Percentiles rank a stretch among this genome's conserved stretches.
These are phyloP conservation scores for Cyclostephanos tholiformis DNA, from an alignment of 108 stramenopile species.

Conservation along the genomic window DNA sequence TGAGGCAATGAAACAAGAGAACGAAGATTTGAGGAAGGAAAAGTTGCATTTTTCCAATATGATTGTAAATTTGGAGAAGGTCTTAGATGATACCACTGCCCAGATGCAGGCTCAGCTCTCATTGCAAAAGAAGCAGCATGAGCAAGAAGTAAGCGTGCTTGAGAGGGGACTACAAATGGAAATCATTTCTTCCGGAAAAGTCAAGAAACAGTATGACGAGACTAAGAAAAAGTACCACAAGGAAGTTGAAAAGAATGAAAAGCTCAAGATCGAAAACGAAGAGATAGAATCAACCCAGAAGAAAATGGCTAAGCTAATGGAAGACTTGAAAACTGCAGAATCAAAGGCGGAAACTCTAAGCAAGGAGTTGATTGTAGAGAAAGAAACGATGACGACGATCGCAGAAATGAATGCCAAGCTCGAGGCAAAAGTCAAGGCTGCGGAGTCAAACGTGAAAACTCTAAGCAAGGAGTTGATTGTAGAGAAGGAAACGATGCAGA, in stretches of 20 bases:
- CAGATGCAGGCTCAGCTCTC: constrained; percentile 1
- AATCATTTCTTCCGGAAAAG: neutral
- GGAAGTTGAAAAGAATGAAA: neutral
- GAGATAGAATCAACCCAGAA: neutral
- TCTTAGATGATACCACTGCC: neutral
- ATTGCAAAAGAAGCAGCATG: neutral
- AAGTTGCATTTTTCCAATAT: neutral
- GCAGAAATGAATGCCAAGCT: neutral
- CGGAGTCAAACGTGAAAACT: neutral
- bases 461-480: no score
- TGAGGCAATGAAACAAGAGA: constrained; percentile 1
- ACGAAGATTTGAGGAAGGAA: neutral
- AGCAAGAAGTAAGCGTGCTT: neutral
- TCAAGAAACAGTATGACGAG: neutral
- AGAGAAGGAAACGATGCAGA: neutral
- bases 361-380: no score
- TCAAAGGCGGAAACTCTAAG: neutral
- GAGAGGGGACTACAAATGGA: neutral
- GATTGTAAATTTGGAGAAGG: neutral
- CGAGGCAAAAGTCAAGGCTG: neutral
- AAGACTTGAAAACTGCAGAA: neutral
- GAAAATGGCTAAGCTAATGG: neutral
- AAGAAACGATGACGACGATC: neutral
- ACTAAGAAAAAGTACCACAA: neutral
- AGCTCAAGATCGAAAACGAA: neutral